These are phyloP conservation scores for Fusarium torulosum DNA, from an alignment of 2,329 filamentous ascomycete species.

Conservation along the genomic window DNA sequence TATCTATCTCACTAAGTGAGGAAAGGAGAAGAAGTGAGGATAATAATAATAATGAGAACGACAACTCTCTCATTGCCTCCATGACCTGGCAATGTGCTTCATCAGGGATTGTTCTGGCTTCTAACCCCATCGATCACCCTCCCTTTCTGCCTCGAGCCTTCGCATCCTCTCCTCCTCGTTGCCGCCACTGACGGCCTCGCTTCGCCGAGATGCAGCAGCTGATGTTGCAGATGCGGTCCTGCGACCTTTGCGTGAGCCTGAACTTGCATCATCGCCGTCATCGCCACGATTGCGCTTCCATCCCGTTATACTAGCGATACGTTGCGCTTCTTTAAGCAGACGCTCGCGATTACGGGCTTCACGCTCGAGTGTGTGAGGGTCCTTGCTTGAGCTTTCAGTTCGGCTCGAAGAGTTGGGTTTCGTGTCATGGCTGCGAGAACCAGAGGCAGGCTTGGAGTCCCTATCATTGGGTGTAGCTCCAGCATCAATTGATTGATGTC, in stretches of 20 bases:
- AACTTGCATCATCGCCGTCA: conserved; percentile 54
- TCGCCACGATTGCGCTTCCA: conserved; percentile 65
- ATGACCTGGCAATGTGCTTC: conserved; percentile 10
- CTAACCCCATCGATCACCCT: conserved; percentile 64
- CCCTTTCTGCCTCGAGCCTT: conserved; percentile 70
- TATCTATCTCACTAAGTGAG: neutral
- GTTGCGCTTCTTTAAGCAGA: conserved; percentile 76
- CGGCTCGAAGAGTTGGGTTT: conserved; percentile 54
- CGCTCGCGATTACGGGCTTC: conserved; percentile 75
- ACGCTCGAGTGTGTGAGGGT: conserved; percentile 76
- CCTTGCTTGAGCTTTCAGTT: conserved; percentile 32
- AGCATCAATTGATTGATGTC: conserved; percentile 48
- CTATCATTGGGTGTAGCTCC: conserved; percentile 53
- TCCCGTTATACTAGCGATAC: conserved; percentile 67
- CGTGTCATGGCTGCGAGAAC: conserved; percentile 56
- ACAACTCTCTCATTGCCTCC: conserved; percentile 18
- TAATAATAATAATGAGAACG: neutral
- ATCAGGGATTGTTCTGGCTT: conserved; percentile 14
- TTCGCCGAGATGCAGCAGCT: conserved; percentile 55
- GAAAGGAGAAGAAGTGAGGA: neutral
- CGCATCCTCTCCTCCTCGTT: conserved; percentile 67
- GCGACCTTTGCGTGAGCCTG: conserved; percentile 57
- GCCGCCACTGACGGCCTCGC: conserved; percentile 61
- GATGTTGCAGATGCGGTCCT: conserved; percentile 52
- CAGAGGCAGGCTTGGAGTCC: conserved; percentile 58